phyloP scores from a whole-genome alignment of 192 early-diverging fungal species.

The Phlyctochytrium arcticum region DNA sequence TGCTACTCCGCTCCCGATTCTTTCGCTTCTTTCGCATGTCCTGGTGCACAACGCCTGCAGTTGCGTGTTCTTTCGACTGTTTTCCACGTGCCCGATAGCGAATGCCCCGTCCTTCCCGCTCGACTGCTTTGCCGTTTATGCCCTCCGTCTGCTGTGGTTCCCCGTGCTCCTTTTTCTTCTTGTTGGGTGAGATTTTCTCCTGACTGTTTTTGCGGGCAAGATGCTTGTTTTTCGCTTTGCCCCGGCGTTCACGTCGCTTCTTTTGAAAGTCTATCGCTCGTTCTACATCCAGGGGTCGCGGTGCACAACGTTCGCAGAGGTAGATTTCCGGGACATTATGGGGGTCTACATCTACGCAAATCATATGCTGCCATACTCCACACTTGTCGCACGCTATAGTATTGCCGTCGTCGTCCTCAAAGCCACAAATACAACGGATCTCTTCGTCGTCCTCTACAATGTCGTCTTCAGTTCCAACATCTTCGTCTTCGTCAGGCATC shows the following conservation, averaged over 20 bases:
- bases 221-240: neutral
- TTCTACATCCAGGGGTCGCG: conserved; percentile 52
- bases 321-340: conserved; percentile 81
- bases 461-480: conserved; percentile 31
- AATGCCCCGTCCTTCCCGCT: neutral
- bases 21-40: neutral
- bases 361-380: conserved; percentile 91
- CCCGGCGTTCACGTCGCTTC: neutral
- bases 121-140: neutral
- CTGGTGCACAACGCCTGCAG: neutral
- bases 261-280: conserved; percentile 1
- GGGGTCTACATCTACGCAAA: conserved; percentile 72
- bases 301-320: conserved; percentile 80
- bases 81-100: neutral
- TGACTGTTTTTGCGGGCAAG: neutral
- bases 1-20: neutral
- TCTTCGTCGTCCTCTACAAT: conserved; percentile 61
- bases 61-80: no score
- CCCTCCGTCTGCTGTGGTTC: no score
- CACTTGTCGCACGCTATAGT: conserved; percentile 97
- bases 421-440: conserved; percentile 94
- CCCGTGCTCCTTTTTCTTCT: no score
- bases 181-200: neutral
- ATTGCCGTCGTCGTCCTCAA: conserved; percentile 90
- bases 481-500: conserved; percentile 2